Conservation (phyloP, 129 eudicot species). For the Gnaphalium uliginosum region DNA sequence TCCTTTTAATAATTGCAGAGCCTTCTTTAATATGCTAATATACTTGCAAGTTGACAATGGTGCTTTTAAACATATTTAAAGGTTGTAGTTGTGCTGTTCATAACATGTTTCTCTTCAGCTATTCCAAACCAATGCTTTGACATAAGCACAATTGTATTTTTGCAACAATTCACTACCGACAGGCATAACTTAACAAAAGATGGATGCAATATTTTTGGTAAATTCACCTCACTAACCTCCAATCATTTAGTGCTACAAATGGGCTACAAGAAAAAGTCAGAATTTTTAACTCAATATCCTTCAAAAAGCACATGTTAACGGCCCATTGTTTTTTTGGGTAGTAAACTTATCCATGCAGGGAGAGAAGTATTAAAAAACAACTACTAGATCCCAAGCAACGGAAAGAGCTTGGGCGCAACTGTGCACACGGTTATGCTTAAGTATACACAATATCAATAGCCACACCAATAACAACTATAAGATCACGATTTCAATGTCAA, state of each 20-base stretch:
- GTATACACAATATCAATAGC: background rate
- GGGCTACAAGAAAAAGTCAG: background rate
- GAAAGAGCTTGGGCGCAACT: too few relatives aligned
- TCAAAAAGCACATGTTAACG: conserved; percentile 2
- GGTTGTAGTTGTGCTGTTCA: background rate
- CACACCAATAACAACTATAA: background rate
- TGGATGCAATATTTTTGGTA: background rate
- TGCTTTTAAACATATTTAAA: background rate
- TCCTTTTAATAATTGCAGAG: background rate
- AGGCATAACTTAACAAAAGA: conserved; percentile 10
- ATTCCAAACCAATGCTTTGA: conserved; percentile 8
- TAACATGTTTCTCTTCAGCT: background rate
- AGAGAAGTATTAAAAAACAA: background rate
- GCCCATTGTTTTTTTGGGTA: background rate
- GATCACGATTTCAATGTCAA: background rate
- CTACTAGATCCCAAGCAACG: too few relatives aligned
- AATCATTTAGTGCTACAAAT: conserved; percentile 4
- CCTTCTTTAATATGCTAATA: background rate
- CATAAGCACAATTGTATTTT: conserved; percentile 4
- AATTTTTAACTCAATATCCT: background rate
- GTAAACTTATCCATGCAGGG: background rate
- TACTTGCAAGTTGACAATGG: background rate
- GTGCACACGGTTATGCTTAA: background rate
- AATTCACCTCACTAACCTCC: conserved; percentile 5
- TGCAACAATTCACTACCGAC: background rate